Conservation (phyloP, 495 filamentous ascomycete species). For the Apiosordaria backusii region DNA sequence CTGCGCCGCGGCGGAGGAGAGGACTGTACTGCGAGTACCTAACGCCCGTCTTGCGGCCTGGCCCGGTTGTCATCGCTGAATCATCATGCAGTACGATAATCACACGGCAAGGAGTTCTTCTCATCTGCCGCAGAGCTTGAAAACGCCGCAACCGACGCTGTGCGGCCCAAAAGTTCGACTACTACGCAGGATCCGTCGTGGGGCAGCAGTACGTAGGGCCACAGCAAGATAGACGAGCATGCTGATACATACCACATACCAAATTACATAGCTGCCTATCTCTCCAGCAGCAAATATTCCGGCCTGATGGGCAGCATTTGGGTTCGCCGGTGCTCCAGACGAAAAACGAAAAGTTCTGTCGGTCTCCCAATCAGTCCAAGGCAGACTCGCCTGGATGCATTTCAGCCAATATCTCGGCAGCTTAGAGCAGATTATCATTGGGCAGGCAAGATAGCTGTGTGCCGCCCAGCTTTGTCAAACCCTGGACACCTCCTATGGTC, state of each 20-base stretch:
- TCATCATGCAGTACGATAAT: constrained; percentile 31
- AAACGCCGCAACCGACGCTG: constrained; percentile 19
- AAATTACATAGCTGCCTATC: background rate
- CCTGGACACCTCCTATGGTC: background rate
- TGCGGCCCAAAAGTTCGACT: background rate
- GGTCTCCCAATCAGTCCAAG: constrained; percentile 3
- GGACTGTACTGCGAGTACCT: background rate
- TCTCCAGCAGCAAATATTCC: background rate
- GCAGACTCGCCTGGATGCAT: background rate
- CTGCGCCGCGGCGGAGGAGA: constrained; percentile 15
- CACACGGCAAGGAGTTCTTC: constrained; percentile 13
- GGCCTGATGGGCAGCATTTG: background rate
- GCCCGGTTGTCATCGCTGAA: constrained; percentile 26
- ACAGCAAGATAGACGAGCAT: background rate
- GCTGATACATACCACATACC: background rate
- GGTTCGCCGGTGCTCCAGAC: background rate
- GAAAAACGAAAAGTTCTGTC: background rate
- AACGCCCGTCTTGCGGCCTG: constrained; percentile 8
- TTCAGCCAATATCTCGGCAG: background rate
- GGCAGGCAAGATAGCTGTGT: background rate
- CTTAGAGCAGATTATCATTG: constrained; percentile 4
- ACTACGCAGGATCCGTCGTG: background rate
- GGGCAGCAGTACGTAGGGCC: background rate
- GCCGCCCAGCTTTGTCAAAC: constrained; percentile 1
- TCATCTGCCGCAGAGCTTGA: constrained; percentile 5